phyloP scores from a whole-genome alignment of 2,329 filamentous ascomycete genomes.

The Nakataea oryzae region DNA sequence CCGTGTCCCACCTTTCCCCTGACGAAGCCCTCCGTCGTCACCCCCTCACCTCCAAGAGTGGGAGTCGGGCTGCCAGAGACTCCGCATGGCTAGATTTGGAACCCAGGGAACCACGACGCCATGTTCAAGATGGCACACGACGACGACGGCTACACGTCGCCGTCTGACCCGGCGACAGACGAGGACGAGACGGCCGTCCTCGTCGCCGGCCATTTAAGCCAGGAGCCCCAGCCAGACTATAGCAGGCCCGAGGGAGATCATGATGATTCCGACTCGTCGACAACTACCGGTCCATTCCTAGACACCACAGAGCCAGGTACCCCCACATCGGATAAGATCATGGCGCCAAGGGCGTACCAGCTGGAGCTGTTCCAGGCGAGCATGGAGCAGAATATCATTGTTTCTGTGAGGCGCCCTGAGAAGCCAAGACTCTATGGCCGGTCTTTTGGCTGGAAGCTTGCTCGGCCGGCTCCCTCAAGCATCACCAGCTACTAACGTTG shows the following conservation, averaged over 20 bases:
- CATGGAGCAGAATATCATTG: slow-evolving; percentile 58
- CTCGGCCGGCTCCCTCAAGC: no score
- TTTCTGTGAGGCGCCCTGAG: slow-evolving; percentile 38
- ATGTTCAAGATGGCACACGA: background rate
- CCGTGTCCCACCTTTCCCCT: background rate
- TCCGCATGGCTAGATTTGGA: background rate
- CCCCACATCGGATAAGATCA: slow-evolving; percentile 9
- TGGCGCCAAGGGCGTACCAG: slow-evolving; percentile 54
- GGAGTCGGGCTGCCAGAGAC: background rate
- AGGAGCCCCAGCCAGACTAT: background rate
- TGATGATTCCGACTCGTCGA: background rate
- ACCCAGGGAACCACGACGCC: background rate
- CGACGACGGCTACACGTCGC: background rate
- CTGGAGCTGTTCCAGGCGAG: slow-evolving; percentile 66
- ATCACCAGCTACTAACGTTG: background rate
- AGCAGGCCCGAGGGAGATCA: background rate
- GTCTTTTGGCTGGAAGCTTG: background rate
- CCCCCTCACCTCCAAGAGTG: background rate
- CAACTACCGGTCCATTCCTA: background rate
- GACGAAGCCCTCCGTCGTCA: background rate
- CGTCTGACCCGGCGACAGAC: background rate
- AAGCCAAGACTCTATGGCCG: background rate
- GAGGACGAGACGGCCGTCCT: background rate
- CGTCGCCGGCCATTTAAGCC: background rate
- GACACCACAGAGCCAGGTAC: background rate